These are phyloP conservation scores for Cyclotella sp. DNA, from an alignment of 108 stramenopile species.

Conservation along the genomic window DNA sequence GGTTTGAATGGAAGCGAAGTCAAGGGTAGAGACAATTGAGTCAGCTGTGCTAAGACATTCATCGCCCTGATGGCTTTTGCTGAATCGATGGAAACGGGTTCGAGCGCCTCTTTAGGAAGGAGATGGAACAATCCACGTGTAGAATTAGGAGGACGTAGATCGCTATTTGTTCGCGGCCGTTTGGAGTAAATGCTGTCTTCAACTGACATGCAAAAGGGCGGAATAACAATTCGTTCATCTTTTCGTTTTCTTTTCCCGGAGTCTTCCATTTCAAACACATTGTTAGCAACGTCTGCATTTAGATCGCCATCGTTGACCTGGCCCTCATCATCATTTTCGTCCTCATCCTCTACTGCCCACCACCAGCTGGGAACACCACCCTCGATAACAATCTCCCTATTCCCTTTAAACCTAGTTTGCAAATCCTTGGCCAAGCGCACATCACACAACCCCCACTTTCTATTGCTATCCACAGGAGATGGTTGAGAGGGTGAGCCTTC, in stretches of 20 bases:
- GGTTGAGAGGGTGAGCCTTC: slow-evolving; percentile 46
- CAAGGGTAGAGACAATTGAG: slow-evolving; percentile 20
- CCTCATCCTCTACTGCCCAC: slow-evolving; percentile 42
- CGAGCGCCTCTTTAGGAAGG: slow-evolving; percentile 34
- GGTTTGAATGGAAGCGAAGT: slow-evolving; percentile 19
- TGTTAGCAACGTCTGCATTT: not conserved
- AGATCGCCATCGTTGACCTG: slow-evolving; percentile 15
- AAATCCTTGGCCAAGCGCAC: slow-evolving; percentile 46
- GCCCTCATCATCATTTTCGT: slow-evolving; percentile 26
- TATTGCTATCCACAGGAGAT: slow-evolving; percentile 7
- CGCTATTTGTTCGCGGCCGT: slow-evolving; percentile 8
- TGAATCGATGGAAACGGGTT: slow-evolving; percentile 42
- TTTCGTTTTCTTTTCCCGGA: slow-evolving; percentile 20
- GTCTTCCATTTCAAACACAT: not conserved
- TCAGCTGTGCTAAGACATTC: slow-evolving; percentile 50
- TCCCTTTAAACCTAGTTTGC: slow-evolving; percentile 48
- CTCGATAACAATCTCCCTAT: slow-evolving; percentile 46
- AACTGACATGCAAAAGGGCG: slow-evolving; percentile 23
- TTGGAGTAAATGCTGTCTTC: not conserved
- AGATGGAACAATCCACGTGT: slow-evolving; percentile 5
- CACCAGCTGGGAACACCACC: slow-evolving; percentile 48
- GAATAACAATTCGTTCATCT: slow-evolving; percentile 44
- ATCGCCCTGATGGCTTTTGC: slow-evolving; percentile 40
- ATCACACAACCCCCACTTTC: slow-evolving; percentile 53
- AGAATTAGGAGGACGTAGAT: not conserved